Evolutionary conservation across 1,284 basidiomycete species (phyloP), one percentile per base, ranked within the genome.

Genomic region (Volvariella volvacea): DNA sequence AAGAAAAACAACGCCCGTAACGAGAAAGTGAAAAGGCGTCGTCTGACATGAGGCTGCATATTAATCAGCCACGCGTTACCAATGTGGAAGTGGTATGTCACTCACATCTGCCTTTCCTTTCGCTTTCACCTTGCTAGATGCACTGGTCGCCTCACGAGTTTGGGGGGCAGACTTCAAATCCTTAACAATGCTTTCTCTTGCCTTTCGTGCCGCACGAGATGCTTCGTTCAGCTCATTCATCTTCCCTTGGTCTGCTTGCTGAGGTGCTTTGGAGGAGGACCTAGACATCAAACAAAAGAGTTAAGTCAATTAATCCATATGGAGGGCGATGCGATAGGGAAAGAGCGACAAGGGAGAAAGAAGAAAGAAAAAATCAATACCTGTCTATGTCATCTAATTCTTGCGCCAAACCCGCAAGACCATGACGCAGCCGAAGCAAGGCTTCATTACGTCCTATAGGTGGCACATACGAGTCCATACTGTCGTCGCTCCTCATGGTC

Each of bases 331-430:
- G 20, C 14, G 20, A 52, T 19, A 21, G 36, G n/a, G 37, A 16
- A 22, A 8, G 37, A 22, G n/a, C 33, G 16, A 33, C 39, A 22
- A 39, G 25, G 21, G 21, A 12, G 1, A 45, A 44, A 45, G 9
- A 48, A 43, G 46, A 47, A 21, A 41, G 37, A 12, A 28, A 28
- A 28, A 6, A 12, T 22, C 50, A 52, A 53, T 55, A 83, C 83
- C 66, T 66, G 51, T 83, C 77, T 34, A 72, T 63, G 22, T 76
- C 77, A 41, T 70, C 70, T 48, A 86, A 57, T 42, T 70, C 76
- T 42, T 73, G 65, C 38, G 65, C 71, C 52, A 87, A 64, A 44
- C 76, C 73, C 34, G 66, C 67, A 19, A 86, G 68, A 6, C 76
- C 74, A 52, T 69, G 66, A 48, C 73, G 73, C 52, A 87, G 72